These are phyloP conservation scores for Colletotrichum tropicale DNA, from an alignment of 2,329 filamentous ascomycete genomes.

Conservation along the genomic window DNA sequence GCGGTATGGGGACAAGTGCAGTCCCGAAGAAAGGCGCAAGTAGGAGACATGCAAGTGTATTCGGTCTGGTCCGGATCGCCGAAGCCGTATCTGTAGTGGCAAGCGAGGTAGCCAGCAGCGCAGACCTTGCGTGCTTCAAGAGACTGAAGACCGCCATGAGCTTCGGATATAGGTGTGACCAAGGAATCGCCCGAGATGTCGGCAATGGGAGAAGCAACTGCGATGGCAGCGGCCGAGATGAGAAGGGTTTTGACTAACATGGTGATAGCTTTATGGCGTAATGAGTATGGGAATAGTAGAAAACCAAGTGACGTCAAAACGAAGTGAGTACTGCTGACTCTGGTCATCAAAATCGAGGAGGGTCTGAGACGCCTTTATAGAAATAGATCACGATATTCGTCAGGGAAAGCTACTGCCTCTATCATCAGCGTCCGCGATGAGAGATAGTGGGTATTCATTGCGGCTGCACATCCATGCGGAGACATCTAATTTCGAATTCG, in stretches of 20 bases:
- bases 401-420: not conserved
- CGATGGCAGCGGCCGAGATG: not conserved
- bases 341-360: not conserved
- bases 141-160: not conserved
- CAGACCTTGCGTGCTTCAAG: not conserved
- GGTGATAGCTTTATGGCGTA: not conserved
- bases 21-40: not conserved
- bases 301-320: not conserved
- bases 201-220: not conserved
- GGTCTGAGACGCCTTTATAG: not conserved
- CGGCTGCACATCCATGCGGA: not conserved
- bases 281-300: fast-evolving
- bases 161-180: fast-evolving
- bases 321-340: not conserved
- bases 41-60: not conserved
- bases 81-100: not conserved
- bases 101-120: not conserved
- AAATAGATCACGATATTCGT: not conserved
- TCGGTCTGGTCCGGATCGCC: not conserved
- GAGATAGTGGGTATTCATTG: not conserved
- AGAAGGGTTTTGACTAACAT: not conserved
- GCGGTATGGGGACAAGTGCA: fast-evolving
- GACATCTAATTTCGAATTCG: not conserved
- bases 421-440: not conserved
- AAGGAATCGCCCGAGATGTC: fast-evolving